These are phyloP conservation scores for Umbelopsis sp. DNA, from an alignment of 192 early-diverging fungal species.

Conservation along the genomic window DNA sequence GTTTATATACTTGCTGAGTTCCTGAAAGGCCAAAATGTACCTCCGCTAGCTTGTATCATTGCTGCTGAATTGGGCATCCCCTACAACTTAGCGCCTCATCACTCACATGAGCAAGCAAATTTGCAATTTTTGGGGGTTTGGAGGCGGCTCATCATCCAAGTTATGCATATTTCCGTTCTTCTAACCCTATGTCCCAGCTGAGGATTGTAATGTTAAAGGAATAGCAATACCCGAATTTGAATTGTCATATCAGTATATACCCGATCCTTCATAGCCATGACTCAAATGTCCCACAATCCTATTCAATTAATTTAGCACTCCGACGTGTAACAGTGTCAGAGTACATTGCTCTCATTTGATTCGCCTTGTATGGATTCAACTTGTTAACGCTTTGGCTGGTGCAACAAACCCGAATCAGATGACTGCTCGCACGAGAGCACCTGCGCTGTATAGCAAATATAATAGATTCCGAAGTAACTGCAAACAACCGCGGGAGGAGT, in stretches of 20 bases:
- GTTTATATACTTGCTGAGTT: slow-evolving; percentile 1
- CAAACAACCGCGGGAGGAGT: background rate
- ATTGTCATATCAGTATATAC: background rate
- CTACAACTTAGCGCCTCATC: slow-evolving; percentile 18
- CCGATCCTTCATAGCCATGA: slow-evolving; percentile 8
- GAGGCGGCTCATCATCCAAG: background rate
- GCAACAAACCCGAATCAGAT: background rate
- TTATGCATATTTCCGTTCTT: too few species aligned
- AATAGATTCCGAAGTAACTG: background rate
- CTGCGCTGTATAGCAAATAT: background rate
- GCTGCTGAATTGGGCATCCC: slow-evolving; percentile 13
- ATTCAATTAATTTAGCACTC: slow-evolving; percentile 1
- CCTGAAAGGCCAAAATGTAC: background rate
- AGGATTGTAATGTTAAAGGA: too few species aligned
- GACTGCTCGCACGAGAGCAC: slow-evolving; percentile 16
- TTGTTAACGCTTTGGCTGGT: background rate
- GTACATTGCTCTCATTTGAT: background rate
- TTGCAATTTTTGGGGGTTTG: background rate
- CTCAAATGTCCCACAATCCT: slow-evolving; percentile 16
- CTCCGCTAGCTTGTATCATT: slow-evolving; percentile 16
- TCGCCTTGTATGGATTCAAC: background rate
- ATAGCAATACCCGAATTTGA: too few species aligned
- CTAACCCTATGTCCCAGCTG: too few species aligned
- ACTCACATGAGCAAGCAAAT: slow-evolving; percentile 18
- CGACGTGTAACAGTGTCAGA: slow-evolving; percentile 17